Percentiles rank a stretch among this genome's conserved stretches.
Evolutionary conservation across 1,284 basidiomycete species (phyloP).

Genomic region (Bondarzewia mesenterica): DNA sequence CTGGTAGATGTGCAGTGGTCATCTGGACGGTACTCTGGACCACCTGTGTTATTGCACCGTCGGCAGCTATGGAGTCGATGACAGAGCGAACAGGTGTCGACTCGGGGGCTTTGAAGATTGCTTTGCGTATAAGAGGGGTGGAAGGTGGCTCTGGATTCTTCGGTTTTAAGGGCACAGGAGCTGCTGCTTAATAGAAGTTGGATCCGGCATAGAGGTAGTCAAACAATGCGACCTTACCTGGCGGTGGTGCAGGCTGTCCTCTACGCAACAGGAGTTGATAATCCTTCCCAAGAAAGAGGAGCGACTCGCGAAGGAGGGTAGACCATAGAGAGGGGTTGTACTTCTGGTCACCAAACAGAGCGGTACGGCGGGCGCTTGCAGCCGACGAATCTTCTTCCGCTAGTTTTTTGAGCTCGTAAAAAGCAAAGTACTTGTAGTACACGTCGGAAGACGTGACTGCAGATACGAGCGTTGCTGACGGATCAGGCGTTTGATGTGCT

Average conservation of each 20-base stretch:
- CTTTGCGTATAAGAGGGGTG: conserved; percentile 39
- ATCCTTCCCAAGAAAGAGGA: conserved; percentile 56
- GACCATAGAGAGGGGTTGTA: conserved; percentile 58
- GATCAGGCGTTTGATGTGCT: conserved; percentile 34
- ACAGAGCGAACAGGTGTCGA: conserved; percentile 41
- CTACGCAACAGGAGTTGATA: conserved; percentile 49
- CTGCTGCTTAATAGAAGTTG: conserved; percentile 15
- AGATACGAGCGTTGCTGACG: conserved; percentile 46
- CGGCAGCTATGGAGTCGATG: conserved; percentile 47
- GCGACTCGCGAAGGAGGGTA: conserved; percentile 46
- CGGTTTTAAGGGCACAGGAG: conserved; percentile 15
- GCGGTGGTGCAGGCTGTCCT: conserved; percentile 32
- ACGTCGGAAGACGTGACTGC: conserved; percentile 43
- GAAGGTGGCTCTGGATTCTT: conserved; percentile 17
- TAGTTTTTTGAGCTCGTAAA: conserved; percentile 41
- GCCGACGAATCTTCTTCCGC: conserved; percentile 31
- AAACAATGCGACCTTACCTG: conserved; percentile 18
- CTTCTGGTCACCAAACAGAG: conserved; percentile 66
- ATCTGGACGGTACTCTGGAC: conserved; percentile 38
- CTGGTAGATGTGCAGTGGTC: conserved; percentile 39
- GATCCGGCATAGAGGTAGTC: neutral
- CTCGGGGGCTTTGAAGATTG: conserved; percentile 33
- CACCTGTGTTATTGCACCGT: conserved; percentile 44
- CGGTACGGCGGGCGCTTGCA: conserved; percentile 35
- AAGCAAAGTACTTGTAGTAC: conserved; percentile 50